Evolutionary conservation across 305 asterid species (phyloP).

Genomic region (Solanum hybrid): DNA sequence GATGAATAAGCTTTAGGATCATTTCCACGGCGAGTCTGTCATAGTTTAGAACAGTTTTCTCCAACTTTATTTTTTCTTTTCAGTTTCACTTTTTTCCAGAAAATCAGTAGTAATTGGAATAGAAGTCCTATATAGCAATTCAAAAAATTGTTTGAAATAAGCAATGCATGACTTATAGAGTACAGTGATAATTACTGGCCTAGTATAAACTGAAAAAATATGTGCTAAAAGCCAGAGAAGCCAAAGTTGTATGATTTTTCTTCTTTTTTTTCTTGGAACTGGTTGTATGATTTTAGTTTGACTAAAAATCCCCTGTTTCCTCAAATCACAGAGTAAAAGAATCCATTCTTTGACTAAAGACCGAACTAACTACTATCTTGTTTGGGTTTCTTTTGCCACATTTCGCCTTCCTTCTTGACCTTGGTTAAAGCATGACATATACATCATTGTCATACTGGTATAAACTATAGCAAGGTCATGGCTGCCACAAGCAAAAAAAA

Average conservation of each 20-base stretch:
- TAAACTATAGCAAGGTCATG: neutral
- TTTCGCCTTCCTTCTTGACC: neutral
- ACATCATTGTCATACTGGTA: neutral
- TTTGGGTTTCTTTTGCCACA: neutral
- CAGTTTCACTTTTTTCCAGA: neutral
- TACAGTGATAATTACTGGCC: neutral
- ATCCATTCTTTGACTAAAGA: neutral
- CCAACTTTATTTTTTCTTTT: neutral
- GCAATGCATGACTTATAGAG: neutral
- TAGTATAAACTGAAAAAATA: neutral
- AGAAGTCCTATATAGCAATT: neutral
- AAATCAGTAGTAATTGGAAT: neutral
- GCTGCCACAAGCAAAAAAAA: neutral
- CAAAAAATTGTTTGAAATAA: neutral
- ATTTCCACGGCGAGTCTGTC: neutral
- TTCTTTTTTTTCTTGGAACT: neutral
- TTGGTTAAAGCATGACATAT: neutral
- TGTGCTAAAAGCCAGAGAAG: neutral
- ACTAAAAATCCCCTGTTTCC: neutral
- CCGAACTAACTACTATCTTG: neutral
- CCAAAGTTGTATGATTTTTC: neutral
- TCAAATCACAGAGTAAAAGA: neutral
- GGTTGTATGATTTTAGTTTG: neutral
- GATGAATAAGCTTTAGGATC: neutral
- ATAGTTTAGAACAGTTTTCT: neutral